Evolutionary conservation across 768 basidiomycete genomes (phyloP).

Genomic region (Auricularia sp.): DNA sequence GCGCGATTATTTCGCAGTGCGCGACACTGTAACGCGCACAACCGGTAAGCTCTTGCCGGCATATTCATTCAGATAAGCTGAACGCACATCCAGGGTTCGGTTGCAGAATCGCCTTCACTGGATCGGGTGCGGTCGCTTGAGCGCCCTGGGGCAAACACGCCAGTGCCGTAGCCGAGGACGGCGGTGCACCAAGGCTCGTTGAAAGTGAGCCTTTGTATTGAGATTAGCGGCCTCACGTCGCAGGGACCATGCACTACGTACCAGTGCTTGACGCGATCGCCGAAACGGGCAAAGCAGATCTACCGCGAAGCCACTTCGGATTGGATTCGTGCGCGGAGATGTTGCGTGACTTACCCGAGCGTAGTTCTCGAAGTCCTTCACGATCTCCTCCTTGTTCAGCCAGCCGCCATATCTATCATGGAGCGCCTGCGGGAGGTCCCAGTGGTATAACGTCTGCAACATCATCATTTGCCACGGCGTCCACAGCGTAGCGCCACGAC

Average conservation of each 20-base stretch:
- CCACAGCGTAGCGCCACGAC: conserved; percentile 16
- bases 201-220: conserved; percentile 46
- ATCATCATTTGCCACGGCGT: conserved; percentile 5
- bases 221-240: neutral
- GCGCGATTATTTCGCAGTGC: conserved; percentile 58
- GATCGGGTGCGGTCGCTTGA: conserved; percentile 54
- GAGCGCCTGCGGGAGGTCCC: conserved; percentile 70
- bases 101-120: conserved; percentile 51
- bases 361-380: conserved; percentile 56
- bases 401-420: conserved; percentile 69
- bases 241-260: conserved; percentile 15
- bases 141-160: conserved; percentile 62
- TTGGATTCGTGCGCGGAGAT: neutral
- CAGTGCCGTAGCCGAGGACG: conserved; percentile 59
- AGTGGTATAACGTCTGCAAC: conserved; percentile 57
- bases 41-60: conserved; percentile 13
- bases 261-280: conserved; percentile 71
- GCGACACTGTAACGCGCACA: conserved; percentile 39
- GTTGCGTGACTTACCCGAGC: conserved; percentile 31
- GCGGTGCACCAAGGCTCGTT: conserved; percentile 72
- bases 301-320: conserved; percentile 15
- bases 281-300: conserved; percentile 67
- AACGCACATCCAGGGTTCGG: conserved; percentile 61
- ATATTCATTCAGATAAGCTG: conserved; percentile 6
- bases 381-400: conserved; percentile 61